Conservation (phyloP, 768 basidiomycete species). For the Lyophyllum semitale region DNA sequence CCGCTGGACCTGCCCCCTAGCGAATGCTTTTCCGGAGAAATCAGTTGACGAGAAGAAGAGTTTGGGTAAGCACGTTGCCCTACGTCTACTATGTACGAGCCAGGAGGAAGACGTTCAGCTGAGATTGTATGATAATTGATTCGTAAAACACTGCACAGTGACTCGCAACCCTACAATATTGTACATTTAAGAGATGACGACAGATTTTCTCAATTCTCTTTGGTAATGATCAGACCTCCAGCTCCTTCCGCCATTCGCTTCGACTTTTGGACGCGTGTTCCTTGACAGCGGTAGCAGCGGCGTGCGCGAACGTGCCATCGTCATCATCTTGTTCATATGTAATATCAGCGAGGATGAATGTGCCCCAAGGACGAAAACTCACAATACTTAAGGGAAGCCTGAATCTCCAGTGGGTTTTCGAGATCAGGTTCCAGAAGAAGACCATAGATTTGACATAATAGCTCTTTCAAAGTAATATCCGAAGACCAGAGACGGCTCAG, state of each 20-base stretch:
- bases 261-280: conserved; percentile 26
- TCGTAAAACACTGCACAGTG: too few species aligned
- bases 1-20: too few species aligned
- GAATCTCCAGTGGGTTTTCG: conserved; percentile 31
- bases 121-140: too few species aligned
- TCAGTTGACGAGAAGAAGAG: too few species aligned
- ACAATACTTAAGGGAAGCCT: conserved; percentile 32
- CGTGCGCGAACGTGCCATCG: conserved; percentile 29
- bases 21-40: too few species aligned
- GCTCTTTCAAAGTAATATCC: conserved; percentile 27
- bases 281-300: conserved; percentile 23
- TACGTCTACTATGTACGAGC: too few species aligned
- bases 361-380: conserved; percentile 4
- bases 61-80: too few species aligned
- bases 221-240: too few species aligned
- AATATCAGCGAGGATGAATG: background rate
- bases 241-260: conserved; percentile 23
- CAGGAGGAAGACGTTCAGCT: too few species aligned
- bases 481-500: conserved; percentile 30
- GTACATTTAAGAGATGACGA: too few species aligned
- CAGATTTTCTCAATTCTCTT: too few species aligned
- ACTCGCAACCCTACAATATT: too few species aligned
- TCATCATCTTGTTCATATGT: conserved; percentile 24
- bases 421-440: conserved; percentile 27
- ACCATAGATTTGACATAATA: conserved; percentile 25